These are phyloP conservation scores for Angophora floribunda DNA, from an alignment of 345 rosid species.

Conservation along the genomic window DNA sequence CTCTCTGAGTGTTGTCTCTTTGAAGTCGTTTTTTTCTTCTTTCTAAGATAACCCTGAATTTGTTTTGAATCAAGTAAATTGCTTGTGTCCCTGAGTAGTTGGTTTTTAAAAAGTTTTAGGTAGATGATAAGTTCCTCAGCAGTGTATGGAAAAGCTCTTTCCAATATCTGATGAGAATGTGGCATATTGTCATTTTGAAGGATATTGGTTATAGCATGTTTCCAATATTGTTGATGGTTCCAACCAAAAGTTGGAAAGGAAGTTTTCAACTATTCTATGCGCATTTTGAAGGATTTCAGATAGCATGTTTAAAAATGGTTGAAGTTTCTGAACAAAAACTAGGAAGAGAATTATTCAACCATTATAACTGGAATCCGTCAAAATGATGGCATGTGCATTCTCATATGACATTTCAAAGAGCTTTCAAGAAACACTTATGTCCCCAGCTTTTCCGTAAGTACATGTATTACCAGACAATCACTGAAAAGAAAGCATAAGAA, in stretches of 20 bases:
- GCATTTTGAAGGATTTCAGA: background rate
- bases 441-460: background rate
- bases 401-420: background rate
- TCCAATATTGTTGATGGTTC: background rate
- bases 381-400: background rate
- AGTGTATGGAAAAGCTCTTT: background rate
- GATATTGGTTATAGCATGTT: background rate
- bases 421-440: background rate
- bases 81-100: background rate
- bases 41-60: background rate
- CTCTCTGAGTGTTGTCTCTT: background rate
- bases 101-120: background rate
- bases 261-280: background rate
- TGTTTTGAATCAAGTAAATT: background rate
- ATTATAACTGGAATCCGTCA: background rate
- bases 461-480: background rate
- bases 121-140: background rate
- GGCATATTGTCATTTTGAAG: background rate
- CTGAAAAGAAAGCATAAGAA: background rate
- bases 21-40: background rate
- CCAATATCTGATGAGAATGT: background rate
- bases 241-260: background rate
- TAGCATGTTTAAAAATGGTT: background rate
- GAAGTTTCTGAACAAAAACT: background rate
- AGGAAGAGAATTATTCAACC: background rate